These are phyloP conservation scores for Citrus reticulata DNA, from an alignment of 345 rosid genomes.

Conservation along the genomic window DNA sequence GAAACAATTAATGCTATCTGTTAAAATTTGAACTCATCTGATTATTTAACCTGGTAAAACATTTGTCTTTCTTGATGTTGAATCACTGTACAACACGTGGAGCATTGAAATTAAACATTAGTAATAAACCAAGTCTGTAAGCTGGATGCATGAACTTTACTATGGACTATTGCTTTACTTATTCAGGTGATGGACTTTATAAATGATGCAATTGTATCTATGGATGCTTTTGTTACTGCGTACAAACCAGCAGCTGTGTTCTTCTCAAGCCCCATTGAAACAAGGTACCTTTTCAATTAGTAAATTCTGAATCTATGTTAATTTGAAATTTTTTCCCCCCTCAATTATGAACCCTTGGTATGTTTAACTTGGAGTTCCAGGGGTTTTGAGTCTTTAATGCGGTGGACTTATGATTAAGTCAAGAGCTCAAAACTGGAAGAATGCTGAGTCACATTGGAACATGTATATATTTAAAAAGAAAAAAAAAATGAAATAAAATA, in stretches of 20 bases:
- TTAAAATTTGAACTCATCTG: not conserved
- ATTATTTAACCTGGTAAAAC: not conserved
- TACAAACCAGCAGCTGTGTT: constrained; percentile 67
- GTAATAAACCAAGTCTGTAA: not conserved
- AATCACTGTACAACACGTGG: not conserved
- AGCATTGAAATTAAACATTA: not conserved
- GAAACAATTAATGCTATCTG: not conserved
- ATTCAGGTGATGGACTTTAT: constrained; percentile 93
- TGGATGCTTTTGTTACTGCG: constrained; percentile 73
- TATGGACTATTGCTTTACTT: not conserved
- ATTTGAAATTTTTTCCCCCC: not conserved
- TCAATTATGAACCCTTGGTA: not conserved
- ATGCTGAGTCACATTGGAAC: not conserved
- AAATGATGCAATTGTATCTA: constrained; percentile 87
- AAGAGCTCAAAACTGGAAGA: not conserved
- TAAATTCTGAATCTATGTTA: constrained; percentile 8
- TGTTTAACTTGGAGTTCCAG: not conserved
- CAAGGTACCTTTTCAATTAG: constrained; percentile 46
- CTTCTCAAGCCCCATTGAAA: constrained; percentile 65
- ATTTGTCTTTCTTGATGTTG: constrained; percentile 6
- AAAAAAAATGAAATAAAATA: not conserved
- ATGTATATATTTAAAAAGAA: not conserved
- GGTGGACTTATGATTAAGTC: not conserved
- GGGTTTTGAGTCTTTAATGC: not conserved
- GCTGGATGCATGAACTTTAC: not conserved